phyloP scores from a whole-genome alignment of 257 asterid genomes.

The Solanum chmielewskii region DNA sequence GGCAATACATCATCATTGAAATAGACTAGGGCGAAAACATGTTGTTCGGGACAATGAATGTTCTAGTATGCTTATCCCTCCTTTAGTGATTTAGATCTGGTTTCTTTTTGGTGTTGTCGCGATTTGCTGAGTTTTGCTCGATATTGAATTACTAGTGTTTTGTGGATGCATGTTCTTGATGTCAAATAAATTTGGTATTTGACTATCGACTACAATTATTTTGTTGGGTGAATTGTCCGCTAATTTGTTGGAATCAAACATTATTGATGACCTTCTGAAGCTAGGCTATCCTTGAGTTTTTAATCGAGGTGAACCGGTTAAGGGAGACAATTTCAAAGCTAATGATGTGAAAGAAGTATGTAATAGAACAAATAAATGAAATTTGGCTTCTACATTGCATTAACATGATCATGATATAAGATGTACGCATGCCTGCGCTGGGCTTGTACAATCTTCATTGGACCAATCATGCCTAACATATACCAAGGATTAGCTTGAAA shows the following conservation, averaged over 20 bases:
- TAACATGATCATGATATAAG: no score
- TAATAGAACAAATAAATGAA: no score
- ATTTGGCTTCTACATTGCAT: no score
- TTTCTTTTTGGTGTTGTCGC: not conserved
- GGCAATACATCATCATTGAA: not conserved
- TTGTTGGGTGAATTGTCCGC: not conserved
- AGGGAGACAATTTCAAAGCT: no score
- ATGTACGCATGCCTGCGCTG: no score
- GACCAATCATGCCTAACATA: not conserved
- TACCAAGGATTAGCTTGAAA: not conserved
- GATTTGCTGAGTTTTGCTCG: not conserved
- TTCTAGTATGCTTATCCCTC: not conserved
- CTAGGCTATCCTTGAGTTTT: not conserved
- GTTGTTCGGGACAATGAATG: not conserved
- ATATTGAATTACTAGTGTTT: not conserved
- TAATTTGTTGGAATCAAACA: not conserved
- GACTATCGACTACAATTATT: not conserved
- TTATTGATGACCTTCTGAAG: not conserved
- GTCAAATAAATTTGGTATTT: no score
- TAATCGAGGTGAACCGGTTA: no score
- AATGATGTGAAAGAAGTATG: no score
- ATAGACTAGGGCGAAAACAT: not conserved
- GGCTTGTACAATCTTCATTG: not conserved
- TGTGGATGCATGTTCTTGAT: not conserved
- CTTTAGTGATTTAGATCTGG: not conserved